Evolutionary conservation across 352 stramenopile species (phyloP).

Genomic region (Heterotrichella gracilis): DNA sequence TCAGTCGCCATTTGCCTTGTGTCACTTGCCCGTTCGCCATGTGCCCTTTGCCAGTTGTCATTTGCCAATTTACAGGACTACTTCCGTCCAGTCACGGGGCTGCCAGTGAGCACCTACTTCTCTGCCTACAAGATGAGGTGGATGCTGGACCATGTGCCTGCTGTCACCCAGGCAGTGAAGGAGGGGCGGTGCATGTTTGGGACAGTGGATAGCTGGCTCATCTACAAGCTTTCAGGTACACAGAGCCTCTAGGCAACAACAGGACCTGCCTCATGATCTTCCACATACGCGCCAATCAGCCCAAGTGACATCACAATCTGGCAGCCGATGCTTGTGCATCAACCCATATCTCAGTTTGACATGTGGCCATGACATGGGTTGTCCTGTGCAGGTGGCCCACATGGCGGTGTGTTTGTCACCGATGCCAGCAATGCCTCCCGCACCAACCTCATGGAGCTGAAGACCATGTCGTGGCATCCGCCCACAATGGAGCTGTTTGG

Average conservation of each 20-base stretch:
- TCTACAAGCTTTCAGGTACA: slow-evolving; percentile 77
- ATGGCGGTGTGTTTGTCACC: slow-evolving; percentile 55
- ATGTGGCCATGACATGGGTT: neutral
- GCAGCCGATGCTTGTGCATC: too few species aligned
- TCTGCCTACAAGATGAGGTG: slow-evolving; percentile 81
- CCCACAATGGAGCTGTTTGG: slow-evolving; percentile 36
- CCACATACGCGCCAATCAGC: too few species aligned
- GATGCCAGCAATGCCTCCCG: slow-evolving; percentile 88
- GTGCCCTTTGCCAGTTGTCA: too few species aligned
- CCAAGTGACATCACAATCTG: too few species aligned
- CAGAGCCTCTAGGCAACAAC: too few species aligned
- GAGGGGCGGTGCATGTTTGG: slow-evolving; percentile 56
- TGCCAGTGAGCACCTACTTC: slow-evolving; percentile 86
- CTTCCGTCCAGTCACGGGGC: slow-evolving; percentile 41
- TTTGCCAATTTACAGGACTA: too few species aligned
- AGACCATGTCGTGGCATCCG: slow-evolving; percentile 21
- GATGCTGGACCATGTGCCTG: slow-evolving; percentile 65
- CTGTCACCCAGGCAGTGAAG: slow-evolving; percentile 43
- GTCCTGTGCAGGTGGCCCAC: slow-evolving; percentile 17
- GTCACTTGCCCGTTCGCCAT: too few species aligned
- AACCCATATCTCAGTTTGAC: too few species aligned
- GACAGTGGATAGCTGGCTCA: slow-evolving; percentile 87
- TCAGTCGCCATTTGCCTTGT: too few species aligned
- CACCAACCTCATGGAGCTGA: slow-evolving; percentile 39
- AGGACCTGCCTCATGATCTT: too few species aligned